These are phyloP conservation scores for Sphaerostilbella broomeana DNA, from an alignment of 2,329 filamentous ascomycete species.

Conservation along the genomic window DNA sequence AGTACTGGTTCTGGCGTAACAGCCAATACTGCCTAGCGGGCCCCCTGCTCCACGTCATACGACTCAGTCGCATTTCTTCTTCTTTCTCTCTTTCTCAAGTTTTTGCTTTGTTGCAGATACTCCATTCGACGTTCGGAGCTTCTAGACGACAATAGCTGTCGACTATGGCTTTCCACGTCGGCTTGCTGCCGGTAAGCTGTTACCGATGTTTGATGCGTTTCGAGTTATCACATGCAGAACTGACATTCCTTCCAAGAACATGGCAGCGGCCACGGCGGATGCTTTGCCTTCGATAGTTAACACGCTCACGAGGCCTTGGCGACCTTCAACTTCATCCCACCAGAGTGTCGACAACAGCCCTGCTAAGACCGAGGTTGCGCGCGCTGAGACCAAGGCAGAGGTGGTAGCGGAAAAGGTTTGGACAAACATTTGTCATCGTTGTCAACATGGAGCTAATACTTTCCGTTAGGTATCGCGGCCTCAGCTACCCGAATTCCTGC, in stretches of 20 bases:
- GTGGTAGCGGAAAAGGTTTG: conserved; percentile 8
- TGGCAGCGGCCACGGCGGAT: conserved; percentile 38
- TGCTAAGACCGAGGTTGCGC: conserved; percentile 9
- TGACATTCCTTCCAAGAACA: conserved; percentile 12
- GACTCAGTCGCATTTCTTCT: conserved; percentile 1
- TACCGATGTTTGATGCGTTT: background rate
- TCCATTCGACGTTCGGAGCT: too few species aligned
- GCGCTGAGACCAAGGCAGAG: conserved; percentile 8
- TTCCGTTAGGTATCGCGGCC: conserved; percentile 14
- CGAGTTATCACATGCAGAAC: background rate
- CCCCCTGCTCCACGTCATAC: conserved; percentile 13
- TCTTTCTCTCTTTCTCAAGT: background rate
- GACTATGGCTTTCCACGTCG: conserved; percentile 11
- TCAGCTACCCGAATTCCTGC: conserved; percentile 25
- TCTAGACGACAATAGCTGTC: conserved; percentile 6
- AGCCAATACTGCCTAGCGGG: conserved; percentile 6
- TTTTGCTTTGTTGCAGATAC: too few species aligned
- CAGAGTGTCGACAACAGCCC: conserved; percentile 12
- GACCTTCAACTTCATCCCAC: conserved; percentile 13
- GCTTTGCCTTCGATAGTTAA: conserved; percentile 41
- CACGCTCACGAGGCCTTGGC: conserved; percentile 32
- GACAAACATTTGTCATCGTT: background rate
- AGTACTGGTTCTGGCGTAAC: conserved; percentile 1
- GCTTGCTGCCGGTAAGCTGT: conserved; percentile 21
- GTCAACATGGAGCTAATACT: conserved; percentile 14